A percentile compares a stretch with the other conserved stretches of the same genome.
phyloP scores from a whole-genome alignment of 2,329 filamentous ascomycete species.

The Pseudocercospora fijiensis region DNA sequence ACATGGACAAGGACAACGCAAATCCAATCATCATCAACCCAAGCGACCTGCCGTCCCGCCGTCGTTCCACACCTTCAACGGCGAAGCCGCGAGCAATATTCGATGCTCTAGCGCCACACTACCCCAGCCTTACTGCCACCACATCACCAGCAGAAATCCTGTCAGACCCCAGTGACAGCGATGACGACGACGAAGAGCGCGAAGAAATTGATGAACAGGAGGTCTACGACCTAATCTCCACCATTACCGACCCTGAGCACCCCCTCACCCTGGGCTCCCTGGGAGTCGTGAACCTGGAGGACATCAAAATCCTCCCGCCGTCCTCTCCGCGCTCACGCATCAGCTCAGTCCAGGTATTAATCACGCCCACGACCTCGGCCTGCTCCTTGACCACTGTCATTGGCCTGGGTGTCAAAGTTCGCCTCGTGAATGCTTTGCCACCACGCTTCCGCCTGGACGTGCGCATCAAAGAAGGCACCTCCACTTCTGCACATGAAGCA shows the following conservation, averaged over 20 bases:
- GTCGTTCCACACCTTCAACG: slow-evolving; percentile 44
- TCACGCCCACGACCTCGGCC: slow-evolving; percentile 95
- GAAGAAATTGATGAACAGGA: slow-evolving; percentile 97
- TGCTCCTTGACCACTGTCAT: slow-evolving; percentile 96
- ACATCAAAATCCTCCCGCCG: slow-evolving; percentile 75
- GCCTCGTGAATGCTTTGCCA: slow-evolving; percentile 85
- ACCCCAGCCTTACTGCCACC: slow-evolving; percentile 45
- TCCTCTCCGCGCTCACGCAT: slow-evolving; percentile 63
- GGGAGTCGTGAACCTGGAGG: slow-evolving; percentile 91
- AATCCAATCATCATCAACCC: slow-evolving; percentile 91
- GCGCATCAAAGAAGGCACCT: slow-evolving; percentile 92
- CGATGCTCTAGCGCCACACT: slow-evolving; percentile 52
- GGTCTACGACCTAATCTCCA: slow-evolving; percentile 92
- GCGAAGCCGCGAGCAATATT: slow-evolving; percentile 55
- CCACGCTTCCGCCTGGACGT: slow-evolving; percentile 91
- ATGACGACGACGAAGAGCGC: slow-evolving; percentile 53
- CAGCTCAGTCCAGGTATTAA: slow-evolving; percentile 76
- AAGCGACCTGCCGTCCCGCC: slow-evolving; percentile 82
- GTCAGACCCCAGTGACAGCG: slow-evolving; percentile 48
- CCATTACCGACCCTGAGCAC: slow-evolving; percentile 95
- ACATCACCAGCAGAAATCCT: slow-evolving; percentile 36
- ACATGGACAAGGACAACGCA: slow-evolving; percentile 63
- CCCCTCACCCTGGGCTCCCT: slow-evolving; percentile 89
- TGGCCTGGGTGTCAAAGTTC: slow-evolving; percentile 85
- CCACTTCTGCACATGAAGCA: slow-evolving; percentile 89